Conservation (phyloP, 2,329 filamentous ascomycete genomes). For the Venturia nashicola region DNA sequence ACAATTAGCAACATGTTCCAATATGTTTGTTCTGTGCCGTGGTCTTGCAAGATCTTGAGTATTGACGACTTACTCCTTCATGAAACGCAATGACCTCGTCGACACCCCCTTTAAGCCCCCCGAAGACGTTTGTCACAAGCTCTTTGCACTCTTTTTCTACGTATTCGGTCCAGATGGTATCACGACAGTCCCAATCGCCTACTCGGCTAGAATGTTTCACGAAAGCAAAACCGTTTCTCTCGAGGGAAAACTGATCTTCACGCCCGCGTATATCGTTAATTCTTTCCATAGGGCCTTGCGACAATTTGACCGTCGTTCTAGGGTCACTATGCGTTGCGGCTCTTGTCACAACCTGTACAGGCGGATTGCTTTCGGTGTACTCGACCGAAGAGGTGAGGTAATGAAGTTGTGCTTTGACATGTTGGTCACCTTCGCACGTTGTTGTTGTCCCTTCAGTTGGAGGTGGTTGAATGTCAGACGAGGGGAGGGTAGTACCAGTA, state of each 20-base stretch:
- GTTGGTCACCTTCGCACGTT: background rate
- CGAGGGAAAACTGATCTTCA: slow-evolving; percentile 10
- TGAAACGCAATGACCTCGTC: slow-evolving; percentile 8
- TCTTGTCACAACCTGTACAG: slow-evolving; percentile 15
- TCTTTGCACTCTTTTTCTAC: slow-evolving; percentile 7
- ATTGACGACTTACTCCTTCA: slow-evolving; percentile 2
- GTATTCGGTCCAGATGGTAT: slow-evolving; percentile 9
- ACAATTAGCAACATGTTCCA: slow-evolving; percentile 11
- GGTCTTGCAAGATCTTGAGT: background rate
- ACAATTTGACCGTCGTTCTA: slow-evolving; percentile 14
- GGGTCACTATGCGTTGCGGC: slow-evolving; percentile 15
- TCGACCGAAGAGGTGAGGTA: slow-evolving; percentile 18
- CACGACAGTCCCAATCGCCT: slow-evolving; percentile 6
- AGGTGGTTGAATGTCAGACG: background rate
- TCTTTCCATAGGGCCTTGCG: slow-evolving; percentile 1
- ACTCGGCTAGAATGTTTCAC: slow-evolving; percentile 3
- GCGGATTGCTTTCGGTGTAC: slow-evolving; percentile 16
- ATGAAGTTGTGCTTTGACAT: slow-evolving; percentile 15
- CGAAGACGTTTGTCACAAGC: background rate
- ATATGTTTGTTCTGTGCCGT: background rate
- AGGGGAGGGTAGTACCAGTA: background rate
- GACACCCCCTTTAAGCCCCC: slow-evolving; percentile 4
- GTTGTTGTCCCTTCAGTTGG: background rate
- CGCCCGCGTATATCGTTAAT: slow-evolving; percentile 9
- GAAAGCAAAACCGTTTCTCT: slow-evolving; percentile 10